phyloP scores from a whole-genome alignment of 2,329 filamentous ascomycete genomes.

The Akanthomyces dipterigenus region DNA sequence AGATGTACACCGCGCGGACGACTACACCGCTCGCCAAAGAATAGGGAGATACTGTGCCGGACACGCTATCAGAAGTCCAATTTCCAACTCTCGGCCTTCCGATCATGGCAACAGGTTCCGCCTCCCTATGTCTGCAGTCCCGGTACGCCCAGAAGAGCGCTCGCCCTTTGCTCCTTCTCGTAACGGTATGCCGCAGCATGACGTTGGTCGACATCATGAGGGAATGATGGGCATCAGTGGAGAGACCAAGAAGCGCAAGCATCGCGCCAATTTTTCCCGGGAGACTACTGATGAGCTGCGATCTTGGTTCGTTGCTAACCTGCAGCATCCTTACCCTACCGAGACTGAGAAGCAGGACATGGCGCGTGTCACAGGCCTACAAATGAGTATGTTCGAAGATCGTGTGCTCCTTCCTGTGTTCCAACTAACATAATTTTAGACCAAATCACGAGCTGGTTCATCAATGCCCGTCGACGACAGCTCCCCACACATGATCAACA shows the following conservation, averaged over 20 bases:
- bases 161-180: slow-evolving; percentile 35
- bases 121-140: slow-evolving; percentile 40
- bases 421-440: slow-evolving; percentile 32
- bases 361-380: slow-evolving; percentile 67
- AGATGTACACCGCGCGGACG: slow-evolving; percentile 21
- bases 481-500: slow-evolving; percentile 53
- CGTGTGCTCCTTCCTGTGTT: slow-evolving; percentile 13
- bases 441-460: slow-evolving; percentile 76
- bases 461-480: slow-evolving; percentile 65
- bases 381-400: slow-evolving; percentile 58
- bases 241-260: slow-evolving; percentile 50
- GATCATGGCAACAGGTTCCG: slow-evolving; percentile 31
- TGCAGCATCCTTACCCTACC: slow-evolving; percentile 76
- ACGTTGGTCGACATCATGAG: slow-evolving; percentile 37
- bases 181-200: slow-evolving; percentile 33
- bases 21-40: slow-evolving; percentile 16
- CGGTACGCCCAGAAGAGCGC: slow-evolving; percentile 36
- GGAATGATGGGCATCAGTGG: slow-evolving; percentile 28
- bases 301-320: slow-evolving; percentile 71
- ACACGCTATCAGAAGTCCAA: background rate
- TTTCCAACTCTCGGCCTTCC: slow-evolving; percentile 29
- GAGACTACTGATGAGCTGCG: slow-evolving; percentile 77
- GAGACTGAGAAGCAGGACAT: slow-evolving; percentile 83
- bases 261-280: slow-evolving; percentile 81
- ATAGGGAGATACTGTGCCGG: background rate